Percentiles rank a stretch among this genome's conserved stretches.
These are phyloP conservation scores for Aspergillus glaucus DNA, from an alignment of 2,329 filamentous ascomycete species.

Conservation along the genomic window DNA sequence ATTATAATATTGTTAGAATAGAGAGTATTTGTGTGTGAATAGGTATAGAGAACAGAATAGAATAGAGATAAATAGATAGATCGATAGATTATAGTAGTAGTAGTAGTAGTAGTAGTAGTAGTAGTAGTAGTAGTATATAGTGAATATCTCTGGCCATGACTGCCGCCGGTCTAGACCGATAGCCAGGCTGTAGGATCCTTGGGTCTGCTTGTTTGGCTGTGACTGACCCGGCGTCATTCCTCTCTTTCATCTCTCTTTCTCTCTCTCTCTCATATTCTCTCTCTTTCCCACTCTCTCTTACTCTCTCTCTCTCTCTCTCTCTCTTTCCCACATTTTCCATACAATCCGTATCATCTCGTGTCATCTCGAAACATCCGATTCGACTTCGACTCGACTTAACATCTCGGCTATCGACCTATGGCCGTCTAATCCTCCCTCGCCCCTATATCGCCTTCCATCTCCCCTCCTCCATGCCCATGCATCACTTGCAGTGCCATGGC, in stretches of 20 bases:
- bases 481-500: slow-evolving; percentile 28
- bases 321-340: slow-evolving; percentile 1
- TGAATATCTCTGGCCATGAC: neutral
- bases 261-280: slow-evolving; percentile 10
- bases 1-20: too few species aligned
- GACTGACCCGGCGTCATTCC: slow-evolving; percentile 8
- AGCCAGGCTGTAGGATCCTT: slow-evolving; percentile 2
- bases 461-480: slow-evolving; percentile 20
- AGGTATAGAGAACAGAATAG: too few species aligned
- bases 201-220: slow-evolving; percentile 8
- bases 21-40: too few species aligned
- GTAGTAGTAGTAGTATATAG: too few species aligned
- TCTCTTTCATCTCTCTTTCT: slow-evolving; percentile 12
- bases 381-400: too few species aligned
- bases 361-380: neutral
- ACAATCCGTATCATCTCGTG: neutral
- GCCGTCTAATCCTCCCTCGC: too few species aligned
- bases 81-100: too few species aligned
- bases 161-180: slow-evolving; percentile 2
- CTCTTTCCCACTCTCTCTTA: slow-evolving; percentile 8
- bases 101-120: too few species aligned
- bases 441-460: neutral
- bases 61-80: too few species aligned
- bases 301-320: slow-evolving; percentile 1
- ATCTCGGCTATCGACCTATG: too few species aligned